Evolutionary conservation across 2,329 filamentous ascomycete genomes (phyloP), one percentile per base, ranked within the genome.

Genomic region (Aureobasidium vineae): DNA sequence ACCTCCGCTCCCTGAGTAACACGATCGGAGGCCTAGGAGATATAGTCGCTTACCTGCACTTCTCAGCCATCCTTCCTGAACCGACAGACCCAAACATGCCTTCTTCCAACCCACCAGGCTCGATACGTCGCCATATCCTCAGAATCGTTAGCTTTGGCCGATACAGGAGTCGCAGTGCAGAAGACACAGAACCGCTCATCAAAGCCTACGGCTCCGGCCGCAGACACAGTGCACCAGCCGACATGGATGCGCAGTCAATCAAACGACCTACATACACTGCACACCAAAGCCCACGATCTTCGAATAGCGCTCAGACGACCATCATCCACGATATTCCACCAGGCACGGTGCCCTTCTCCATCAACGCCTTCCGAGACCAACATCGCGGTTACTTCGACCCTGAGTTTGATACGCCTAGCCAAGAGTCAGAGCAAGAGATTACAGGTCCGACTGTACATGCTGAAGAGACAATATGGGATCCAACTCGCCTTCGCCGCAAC

Each of bases 101-200:
- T 49, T 63, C 59, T 13, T 52, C 26, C n/a, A 31, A 16, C 5
- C 21, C 31, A 26, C 45, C 59, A 41, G 57, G 57, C 31, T 47
- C 57, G 23, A 49, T 61, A 26, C 57, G 57, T n/a, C 57, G 36
- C 16, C 59, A 47, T 23, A n/a, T 63, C 1, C 21, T 63, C 19
- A n/a, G 59, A 15, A 63, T 63, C 21, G 28, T 63, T 15, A 63
- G 59, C 31, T 52, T 63, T 21, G 59, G 59, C 2, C 45, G 59
- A 21, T 50, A 50, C 43, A 50, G 26, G 7, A 38, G 21, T 33
- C 45, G 23, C 45, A 63, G 59, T 11, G 59, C 43, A 52, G 59
- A 63, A 5, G 45, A 52, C n/a, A 28, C 31, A 16, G 59, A 63
- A 23, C 31, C 33, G 16, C 33, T 50, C 15, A 40, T 10, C 33